These are phyloP conservation scores for Massariosphaeria phaeospora DNA, from an alignment of 495 filamentous ascomycete genomes.

Conservation along the genomic window DNA sequence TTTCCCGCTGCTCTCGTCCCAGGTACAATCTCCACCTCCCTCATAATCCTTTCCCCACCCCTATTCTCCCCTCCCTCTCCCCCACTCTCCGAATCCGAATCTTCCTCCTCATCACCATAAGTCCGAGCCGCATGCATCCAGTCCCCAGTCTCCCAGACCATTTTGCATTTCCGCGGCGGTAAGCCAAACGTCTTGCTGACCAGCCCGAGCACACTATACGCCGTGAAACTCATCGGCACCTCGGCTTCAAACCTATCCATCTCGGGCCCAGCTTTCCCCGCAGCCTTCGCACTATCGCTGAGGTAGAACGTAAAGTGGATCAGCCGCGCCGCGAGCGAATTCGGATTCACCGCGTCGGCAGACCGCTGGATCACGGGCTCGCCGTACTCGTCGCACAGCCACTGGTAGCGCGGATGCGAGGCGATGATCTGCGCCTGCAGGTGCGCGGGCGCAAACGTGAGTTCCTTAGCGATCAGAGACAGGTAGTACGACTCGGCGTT, in stretches of 20 bases:
- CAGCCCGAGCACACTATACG: conserved; percentile 76
- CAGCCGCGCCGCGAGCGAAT: conserved; percentile 68
- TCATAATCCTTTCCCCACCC: conserved; percentile 55
- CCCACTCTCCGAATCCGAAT: conserved; percentile 47
- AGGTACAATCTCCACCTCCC: conserved; percentile 78
- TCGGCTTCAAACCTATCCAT: conserved; percentile 33
- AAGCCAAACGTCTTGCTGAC: conserved; percentile 66
- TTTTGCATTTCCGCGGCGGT: conserved; percentile 54
- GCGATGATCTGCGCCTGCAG: conserved; percentile 52
- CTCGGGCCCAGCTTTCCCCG: neutral
- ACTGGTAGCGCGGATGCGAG: conserved; percentile 63
- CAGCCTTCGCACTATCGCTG: conserved; percentile 34
- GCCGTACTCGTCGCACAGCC: conserved; percentile 69
- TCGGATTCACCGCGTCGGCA: conserved; percentile 51
- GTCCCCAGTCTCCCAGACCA: conserved; percentile 81
- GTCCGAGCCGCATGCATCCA: conserved; percentile 64
- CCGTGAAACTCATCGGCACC: conserved; percentile 69
- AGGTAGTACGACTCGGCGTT: conserved; percentile 94
- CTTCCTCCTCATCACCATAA: conserved; percentile 54
- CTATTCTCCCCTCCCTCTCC: conserved; percentile 31
- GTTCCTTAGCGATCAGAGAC: conserved; percentile 66
- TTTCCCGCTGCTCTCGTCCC: conserved; percentile 76
- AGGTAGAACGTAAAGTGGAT: conserved; percentile 60
- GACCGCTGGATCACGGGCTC: conserved; percentile 53
- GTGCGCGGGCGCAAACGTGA: conserved; percentile 55